Evolutionary conservation across 805 yeast species (phyloP), one percentile per base, ranked within the genome.

Genomic region (Zygosaccharomyces rouxii): DNA sequence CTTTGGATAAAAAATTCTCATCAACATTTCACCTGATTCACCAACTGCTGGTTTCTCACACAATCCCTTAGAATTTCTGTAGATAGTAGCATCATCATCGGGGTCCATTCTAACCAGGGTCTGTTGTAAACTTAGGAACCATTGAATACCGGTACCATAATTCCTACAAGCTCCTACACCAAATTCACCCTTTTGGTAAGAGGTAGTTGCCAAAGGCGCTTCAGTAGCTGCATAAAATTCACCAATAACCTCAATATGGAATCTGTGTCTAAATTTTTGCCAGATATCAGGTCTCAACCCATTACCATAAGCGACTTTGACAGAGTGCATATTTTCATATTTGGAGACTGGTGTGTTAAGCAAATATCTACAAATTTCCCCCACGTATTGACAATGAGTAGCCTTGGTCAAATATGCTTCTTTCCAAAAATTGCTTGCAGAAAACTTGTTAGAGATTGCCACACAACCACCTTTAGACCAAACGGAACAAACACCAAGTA

Each of bases 211-310:
- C 57, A 87, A 78, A 16, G 97, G 97, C 2, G 92, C 82, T 64
- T 90, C 98, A 0, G 97, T 89, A 2, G 96, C 85, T 0, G 96
- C 96, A 67, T 90, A 90, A 62, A 92, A 90, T 64, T 90, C 98
- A 13, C 95, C 96, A 51, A 90, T 76, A 4, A 79, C 84, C 23
- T 76, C 71, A 51, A 90, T 84, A 50, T 80, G 76, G 72, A 90
- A 90, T 52, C 96, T 73, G 19, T 75, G 68, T 66, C 88, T 89
- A 69, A 90, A 86, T 46, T 80, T 80, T 49, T 63, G 68, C 98
- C 98, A 90, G 47, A 92, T 85, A 62, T 92, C 97, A 7, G 81
- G 79, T 57, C 97, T 79, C 55, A 90, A 72, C 0, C 98, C 98
- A 67, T 92, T 90, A 38, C 98, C 98, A 64, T 82, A 82, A 0